phyloP scores from a whole-genome alignment of 257 asterid genomes.

The Nemophila menziesii region DNA sequence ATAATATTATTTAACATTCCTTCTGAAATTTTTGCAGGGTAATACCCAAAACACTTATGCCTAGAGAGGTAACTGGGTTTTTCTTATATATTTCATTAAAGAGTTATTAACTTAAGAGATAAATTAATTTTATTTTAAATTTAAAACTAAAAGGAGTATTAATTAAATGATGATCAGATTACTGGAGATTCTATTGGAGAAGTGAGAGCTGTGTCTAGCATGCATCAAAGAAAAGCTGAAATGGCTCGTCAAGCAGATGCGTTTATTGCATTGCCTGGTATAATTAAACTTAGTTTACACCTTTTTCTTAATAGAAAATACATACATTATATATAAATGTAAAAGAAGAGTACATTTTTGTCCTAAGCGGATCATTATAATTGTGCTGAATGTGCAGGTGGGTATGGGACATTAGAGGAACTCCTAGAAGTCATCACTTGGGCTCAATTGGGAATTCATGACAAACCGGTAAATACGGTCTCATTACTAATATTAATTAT shows the following conservation, averaged over 20 bases:
- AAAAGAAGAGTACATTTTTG: no score
- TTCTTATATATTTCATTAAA: not conserved
- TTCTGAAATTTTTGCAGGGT: slow-evolving; percentile 41
- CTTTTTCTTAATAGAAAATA: no score
- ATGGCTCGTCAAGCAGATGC: slow-evolving; percentile 97
- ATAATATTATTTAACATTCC: not conserved
- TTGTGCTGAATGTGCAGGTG: slow-evolving; percentile 71
- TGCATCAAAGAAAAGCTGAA: slow-evolving; percentile 97
- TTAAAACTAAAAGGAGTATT: no score
- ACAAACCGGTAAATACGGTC: slow-evolving; percentile 54
- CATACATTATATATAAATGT: no score
- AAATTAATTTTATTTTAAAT: not conserved
- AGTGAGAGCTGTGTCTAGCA: slow-evolving; percentile 76
- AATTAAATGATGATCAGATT: slow-evolving; percentile 29
- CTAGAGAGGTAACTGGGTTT: slow-evolving; percentile 66
- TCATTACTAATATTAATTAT: not conserved
- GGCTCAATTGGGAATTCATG: slow-evolving; percentile 95
- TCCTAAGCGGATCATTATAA: no score
- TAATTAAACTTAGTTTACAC: no score
- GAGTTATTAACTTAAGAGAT: no score
- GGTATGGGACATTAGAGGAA: slow-evolving; percentile 91
- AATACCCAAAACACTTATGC: slow-evolving; percentile 82
- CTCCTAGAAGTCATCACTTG: slow-evolving; percentile 89
- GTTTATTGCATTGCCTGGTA: slow-evolving; percentile 87
- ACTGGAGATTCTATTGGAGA: slow-evolving; percentile 92